phyloP scores from a whole-genome alignment of 2,329 filamentous ascomycete species.

The Coleophoma crateriformis region DNA sequence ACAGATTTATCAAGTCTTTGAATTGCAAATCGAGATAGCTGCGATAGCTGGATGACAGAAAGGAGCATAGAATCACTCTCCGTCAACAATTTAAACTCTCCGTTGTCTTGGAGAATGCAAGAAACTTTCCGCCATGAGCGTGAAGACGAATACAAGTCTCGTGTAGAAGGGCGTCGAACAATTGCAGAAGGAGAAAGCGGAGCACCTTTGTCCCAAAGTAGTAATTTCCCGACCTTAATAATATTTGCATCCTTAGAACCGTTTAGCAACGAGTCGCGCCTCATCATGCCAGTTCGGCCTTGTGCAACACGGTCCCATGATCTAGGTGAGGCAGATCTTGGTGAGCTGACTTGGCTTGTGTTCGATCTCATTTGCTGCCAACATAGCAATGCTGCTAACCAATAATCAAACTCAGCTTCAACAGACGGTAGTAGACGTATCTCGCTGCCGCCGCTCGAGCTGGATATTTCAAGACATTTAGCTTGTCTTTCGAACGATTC shows the following conservation, averaged over 20 bases:
- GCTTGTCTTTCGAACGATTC: conserved; percentile 37
- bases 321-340: conserved; percentile 6
- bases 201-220: conserved; percentile 80
- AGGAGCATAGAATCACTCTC: conserved; percentile 79
- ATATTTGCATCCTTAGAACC: conserved; percentile 77
- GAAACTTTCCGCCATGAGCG: conserved; percentile 81
- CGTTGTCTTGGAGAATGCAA: conserved; percentile 91
- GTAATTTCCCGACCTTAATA: conserved; percentile 91
- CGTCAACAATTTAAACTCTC: conserved; percentile 84
- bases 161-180: conserved; percentile 44
- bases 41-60: conserved; percentile 79
- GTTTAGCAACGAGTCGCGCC: conserved; percentile 32
- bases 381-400: conserved; percentile 74
- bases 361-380: conserved; percentile 71
- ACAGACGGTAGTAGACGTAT: conserved; percentile 60
- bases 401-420: conserved; percentile 65
- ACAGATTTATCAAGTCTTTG: conserved; percentile 89
- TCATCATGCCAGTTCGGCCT: conserved; percentile 25
- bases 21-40: conserved; percentile 83
- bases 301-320: conserved; percentile 8
- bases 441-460: conserved; percentile 49
- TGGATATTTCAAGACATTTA: conserved; percentile 49
- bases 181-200: conserved; percentile 47
- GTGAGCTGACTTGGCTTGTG: conserved; percentile 12
- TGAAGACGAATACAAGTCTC: conserved; percentile 46